Percentiles rank a stretch among this genome's conserved stretches.
These are phyloP conservation scores for Marasmius sp. DNA, from an alignment of 1,284 basidiomycete species.

Conservation along the genomic window DNA sequence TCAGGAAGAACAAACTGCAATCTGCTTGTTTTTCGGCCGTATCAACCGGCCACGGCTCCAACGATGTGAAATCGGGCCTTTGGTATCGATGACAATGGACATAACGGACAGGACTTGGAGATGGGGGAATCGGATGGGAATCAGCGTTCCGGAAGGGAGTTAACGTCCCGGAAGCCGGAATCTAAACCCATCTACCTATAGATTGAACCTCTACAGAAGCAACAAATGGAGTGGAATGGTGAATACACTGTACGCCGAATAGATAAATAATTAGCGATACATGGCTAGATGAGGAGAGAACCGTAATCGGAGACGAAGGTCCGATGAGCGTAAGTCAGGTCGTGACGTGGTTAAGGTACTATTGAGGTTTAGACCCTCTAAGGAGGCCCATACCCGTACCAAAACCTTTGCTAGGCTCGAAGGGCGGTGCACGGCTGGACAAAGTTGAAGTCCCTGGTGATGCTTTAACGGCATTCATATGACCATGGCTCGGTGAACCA, in stretches of 20 bases:
- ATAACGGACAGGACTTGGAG: no score
- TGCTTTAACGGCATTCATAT: conserved; percentile 10
- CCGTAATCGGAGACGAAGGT: background rate
- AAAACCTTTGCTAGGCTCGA: conserved; percentile 40
- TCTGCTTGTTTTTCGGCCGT: background rate
- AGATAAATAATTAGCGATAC: no score
- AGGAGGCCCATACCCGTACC: background rate
- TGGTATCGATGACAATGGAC: no score
- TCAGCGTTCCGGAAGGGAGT: no score
- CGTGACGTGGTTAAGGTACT: background rate
- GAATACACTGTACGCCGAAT: no score
- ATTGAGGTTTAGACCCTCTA: background rate
- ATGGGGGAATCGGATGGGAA: no score
- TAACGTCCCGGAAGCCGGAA: no score
- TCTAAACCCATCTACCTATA: no score
- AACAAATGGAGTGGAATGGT: no score
- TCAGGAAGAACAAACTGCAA: background rate
- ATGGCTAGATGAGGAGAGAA: no score
- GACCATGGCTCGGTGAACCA: conserved; percentile 11
- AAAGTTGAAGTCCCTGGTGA: conserved; percentile 36
- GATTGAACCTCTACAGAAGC: no score
- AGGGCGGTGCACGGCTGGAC: conserved; percentile 51
- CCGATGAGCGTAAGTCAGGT: background rate
- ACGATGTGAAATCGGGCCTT: no score
- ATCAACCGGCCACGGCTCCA: background rate